Conservation (phyloP, 306 rosid genomes). For the Corylus americana region DNA sequence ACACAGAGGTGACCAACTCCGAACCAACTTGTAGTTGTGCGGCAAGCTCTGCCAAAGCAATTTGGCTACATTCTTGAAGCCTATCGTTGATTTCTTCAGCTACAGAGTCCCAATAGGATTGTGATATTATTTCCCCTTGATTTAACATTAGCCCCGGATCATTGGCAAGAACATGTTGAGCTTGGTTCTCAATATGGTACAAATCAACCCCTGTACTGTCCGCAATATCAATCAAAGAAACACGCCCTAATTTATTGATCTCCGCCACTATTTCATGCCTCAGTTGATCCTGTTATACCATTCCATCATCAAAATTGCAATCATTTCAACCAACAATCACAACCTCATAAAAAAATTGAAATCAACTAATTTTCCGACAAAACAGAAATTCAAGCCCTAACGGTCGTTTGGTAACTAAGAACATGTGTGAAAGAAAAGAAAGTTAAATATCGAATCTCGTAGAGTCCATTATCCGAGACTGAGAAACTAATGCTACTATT, state of each 20-base stretch:
- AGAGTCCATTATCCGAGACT: not conserved
- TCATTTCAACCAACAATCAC: not conserved
- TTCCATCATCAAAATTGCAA: slow-evolving; percentile 11
- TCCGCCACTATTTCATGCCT: slow-evolving; percentile 74
- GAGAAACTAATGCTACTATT: not conserved
- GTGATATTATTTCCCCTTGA: slow-evolving; percentile 88
- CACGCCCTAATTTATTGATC: slow-evolving; percentile 73
- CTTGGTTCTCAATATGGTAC: slow-evolving; percentile 83
- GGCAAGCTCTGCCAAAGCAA: slow-evolving; percentile 86
- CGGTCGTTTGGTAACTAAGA: not conserved
- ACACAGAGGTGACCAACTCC: slow-evolving; percentile 68
- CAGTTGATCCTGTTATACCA: slow-evolving; percentile 67
- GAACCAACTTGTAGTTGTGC: slow-evolving; percentile 84
- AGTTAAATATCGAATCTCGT: not conserved
- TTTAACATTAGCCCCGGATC: slow-evolving; percentile 65
- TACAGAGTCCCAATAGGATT: slow-evolving; percentile 79
- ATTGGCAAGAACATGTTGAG: slow-evolving; percentile 54
- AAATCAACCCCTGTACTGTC: slow-evolving; percentile 84
- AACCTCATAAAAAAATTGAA: not conserved
- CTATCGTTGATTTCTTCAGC: slow-evolving; percentile 92
- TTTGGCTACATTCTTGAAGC: slow-evolving; percentile 96
- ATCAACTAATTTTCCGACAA: not conserved
- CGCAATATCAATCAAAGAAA: slow-evolving; percentile 83
- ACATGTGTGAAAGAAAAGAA: not conserved
- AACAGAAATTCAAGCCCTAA: not conserved